These are phyloP conservation scores for Phytopythium oedochilum DNA, from an alignment of 352 stramenopile genomes.

Conservation along the genomic window DNA sequence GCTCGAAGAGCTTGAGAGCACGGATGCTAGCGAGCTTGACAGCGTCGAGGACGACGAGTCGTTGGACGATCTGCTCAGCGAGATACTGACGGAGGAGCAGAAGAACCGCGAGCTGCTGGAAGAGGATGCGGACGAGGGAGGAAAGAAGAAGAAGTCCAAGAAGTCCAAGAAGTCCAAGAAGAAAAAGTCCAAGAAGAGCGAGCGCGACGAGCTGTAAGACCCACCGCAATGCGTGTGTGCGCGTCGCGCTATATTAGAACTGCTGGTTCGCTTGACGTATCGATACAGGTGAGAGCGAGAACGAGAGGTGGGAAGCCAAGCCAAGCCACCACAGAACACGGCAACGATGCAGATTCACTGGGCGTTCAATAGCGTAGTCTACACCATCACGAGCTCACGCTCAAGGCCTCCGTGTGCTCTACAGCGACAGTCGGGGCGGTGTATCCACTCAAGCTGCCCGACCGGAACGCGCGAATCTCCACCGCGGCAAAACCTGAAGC, in stretches of 20 bases:
- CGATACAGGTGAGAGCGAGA: not conserved
- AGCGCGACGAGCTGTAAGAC: conserved; percentile 52
- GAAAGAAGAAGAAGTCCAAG: conserved; percentile 20
- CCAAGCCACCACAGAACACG: not conserved
- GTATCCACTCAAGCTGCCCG: conserved; percentile 68
- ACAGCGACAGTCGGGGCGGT: conserved; percentile 14
- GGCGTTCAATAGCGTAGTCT: not conserved
- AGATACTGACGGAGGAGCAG: conserved; percentile 71
- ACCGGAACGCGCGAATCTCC: conserved; percentile 45
- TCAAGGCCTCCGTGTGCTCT: conserved; percentile 13
- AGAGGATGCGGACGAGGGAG: conserved; percentile 33
- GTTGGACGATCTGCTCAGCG: conserved; percentile 57
- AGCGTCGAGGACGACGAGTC: conserved; percentile 49
- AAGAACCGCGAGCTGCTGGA: conserved; percentile 48
- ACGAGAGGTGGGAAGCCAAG: not conserved
- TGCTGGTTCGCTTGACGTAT: not conserved
- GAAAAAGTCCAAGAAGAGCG: conserved; percentile 31
- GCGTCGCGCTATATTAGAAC: conserved; percentile 1
- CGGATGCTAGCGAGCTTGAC: conserved; percentile 7
- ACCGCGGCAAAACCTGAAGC: conserved; percentile 47
- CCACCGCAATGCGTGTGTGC: not conserved
- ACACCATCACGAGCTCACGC: not conserved
- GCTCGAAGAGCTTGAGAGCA: conserved; percentile 38
- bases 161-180: conserved; percentile 38
- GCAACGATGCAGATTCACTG: not conserved